phyloP scores from a whole-genome alignment of 148 eudicot species.

The Dianthus caryophyllus region DNA sequence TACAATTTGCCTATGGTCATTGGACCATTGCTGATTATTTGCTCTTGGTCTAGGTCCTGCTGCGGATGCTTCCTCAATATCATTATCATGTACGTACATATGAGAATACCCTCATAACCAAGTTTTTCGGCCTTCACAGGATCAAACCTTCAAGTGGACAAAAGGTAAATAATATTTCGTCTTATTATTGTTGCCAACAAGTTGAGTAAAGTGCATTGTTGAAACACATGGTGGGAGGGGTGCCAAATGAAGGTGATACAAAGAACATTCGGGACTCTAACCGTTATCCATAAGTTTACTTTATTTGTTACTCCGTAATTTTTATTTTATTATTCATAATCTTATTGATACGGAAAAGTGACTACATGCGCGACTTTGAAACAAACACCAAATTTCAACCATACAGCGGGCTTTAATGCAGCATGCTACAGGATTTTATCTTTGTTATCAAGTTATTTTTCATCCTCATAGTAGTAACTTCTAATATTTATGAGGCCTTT shows the following conservation, averaged over 20 bases:
- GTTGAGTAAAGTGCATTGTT: background rate
- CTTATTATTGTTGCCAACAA: background rate
- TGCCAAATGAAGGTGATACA: no score
- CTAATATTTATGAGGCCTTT: no score
- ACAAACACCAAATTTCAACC: background rate
- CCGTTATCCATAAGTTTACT: no score
- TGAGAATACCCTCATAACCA: slow-evolving; percentile 89
- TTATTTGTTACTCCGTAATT: no score
- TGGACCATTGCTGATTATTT: slow-evolving; percentile 17
- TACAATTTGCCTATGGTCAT: background rate
- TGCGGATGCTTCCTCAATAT: slow-evolving; percentile 93
- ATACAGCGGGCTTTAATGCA: background rate
- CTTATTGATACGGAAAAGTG: background rate
- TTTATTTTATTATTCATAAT: background rate
- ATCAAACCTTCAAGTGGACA: slow-evolving; percentile 90
- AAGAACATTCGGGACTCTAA: no score
- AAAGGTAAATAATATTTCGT: slow-evolving; percentile 48
- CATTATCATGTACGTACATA: slow-evolving; percentile 73
- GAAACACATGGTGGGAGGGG: background rate
- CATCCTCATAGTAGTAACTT: background rate
- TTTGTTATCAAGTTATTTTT: no score
- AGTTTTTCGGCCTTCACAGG: slow-evolving; percentile 98
- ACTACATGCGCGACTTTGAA: background rate
- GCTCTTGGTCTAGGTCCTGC: slow-evolving; percentile 58
- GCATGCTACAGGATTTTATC: no score